Base-by-base conservation (phyloP, 73 alveolate species). In the Strombidium stylifer region DNA sequence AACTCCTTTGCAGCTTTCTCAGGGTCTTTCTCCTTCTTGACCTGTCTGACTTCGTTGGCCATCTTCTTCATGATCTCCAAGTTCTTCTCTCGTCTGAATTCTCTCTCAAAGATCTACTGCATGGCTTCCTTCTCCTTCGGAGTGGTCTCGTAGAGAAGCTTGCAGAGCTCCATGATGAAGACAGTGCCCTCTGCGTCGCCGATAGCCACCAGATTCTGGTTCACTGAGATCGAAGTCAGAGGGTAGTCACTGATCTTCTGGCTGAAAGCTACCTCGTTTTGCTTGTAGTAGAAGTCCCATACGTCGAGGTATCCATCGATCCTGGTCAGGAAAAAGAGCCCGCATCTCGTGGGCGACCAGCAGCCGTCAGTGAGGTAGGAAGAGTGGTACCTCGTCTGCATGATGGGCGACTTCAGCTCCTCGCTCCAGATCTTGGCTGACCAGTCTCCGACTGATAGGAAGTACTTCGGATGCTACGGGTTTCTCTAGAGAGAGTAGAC, bases 361-460 rank as follows among this genome's bases (percentile, higher is more conserved):
- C 96, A 81, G 23, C 99, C 98, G 75, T 91, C 96, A 31, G 98
- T 91, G 41, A 96, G 80, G 83, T 93, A 96, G 40, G 97, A 84
- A 0, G 94, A 88, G 84, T 94, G 97, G 83, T 96, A 96, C 72
- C 91, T 89, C 12, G 98, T 91, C 47, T 93, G 84, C 93, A 91
- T 94, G 53, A 96, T 96, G 7, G 99, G 99, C 16, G 98, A 94
- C 77, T 91, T 96, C 21, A 91, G 90, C 56, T 93, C 99, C 64
- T 96, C 99, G 5, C 87, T 75, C 99, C 99, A 96, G 37, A 96
- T 90, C 84, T 94, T 94, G n/a, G 99, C 98, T 41, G 98, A 81
- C 99, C 99, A 96, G 69, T 96, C 99, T 16, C 99, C 99, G 27
- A 96, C 99, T 39, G 98, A 86, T 69, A 96, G 67, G 82, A 96